phyloP scores from a whole-genome alignment of 2,329 filamentous ascomycete species.

The Lasiodiplodia theobromae region DNA sequence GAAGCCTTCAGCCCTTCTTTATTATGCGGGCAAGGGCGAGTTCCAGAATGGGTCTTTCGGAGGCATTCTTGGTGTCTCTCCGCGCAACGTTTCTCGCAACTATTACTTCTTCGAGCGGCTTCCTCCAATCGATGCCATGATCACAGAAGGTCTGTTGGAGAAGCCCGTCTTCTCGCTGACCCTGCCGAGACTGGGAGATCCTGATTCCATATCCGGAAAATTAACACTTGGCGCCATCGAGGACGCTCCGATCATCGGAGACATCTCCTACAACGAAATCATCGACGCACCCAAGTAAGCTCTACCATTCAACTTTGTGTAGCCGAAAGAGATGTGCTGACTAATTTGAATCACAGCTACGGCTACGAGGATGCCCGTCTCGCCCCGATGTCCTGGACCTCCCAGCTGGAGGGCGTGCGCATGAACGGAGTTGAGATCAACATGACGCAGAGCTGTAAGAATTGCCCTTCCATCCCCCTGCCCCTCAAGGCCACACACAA shows the following conservation, averaged over 20 bases:
- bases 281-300: slow-evolving; percentile 13
- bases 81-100: slow-evolving; percentile 15
- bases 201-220: neutral
- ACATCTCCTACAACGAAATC: slow-evolving; percentile 7
- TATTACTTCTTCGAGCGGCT: slow-evolving; percentile 16
- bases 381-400: slow-evolving; percentile 1
- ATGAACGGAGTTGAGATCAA: slow-evolving; percentile 22
- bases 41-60: slow-evolving; percentile 14
- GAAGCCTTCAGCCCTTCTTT: slow-evolving; percentile 3
- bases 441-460: neutral
- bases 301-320: too few relatives aligned
- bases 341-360: neutral
- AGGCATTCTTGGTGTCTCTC: slow-evolving; percentile 10
- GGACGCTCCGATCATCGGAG: neutral
- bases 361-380: neutral
- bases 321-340: neutral
- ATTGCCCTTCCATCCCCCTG: neutral
- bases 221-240: slow-evolving; percentile 10
- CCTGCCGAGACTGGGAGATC: neutral
- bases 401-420: slow-evolving; percentile 2
- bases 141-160: neutral
- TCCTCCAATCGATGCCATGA: slow-evolving; percentile 9
- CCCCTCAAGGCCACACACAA: neutral
- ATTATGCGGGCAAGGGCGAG: neutral
- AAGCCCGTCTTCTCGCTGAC: slow-evolving; percentile 9